Base-by-base conservation (phyloP, 1,284 basidiomycete species). In the Leucoagaricus sp. region DNA sequence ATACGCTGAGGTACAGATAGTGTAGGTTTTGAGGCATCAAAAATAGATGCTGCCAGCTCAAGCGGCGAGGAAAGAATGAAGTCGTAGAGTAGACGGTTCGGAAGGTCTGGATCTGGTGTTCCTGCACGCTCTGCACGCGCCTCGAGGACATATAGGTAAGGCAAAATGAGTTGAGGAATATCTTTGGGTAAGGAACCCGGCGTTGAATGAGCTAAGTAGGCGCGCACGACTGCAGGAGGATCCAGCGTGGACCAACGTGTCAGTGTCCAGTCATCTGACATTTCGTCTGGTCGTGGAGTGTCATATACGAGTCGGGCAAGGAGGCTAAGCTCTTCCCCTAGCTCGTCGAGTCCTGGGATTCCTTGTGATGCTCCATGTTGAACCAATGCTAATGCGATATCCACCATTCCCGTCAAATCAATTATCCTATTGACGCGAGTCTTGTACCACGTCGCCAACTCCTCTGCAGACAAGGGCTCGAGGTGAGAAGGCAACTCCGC, bases 121-220 rank as follows among this genome's bases (percentile, higher is more conserved):
- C 92, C 91, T 23, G 81, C 74, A 29, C 94, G 86, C 69, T 96
- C 94, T 49, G 86, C 84, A 25, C 90, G 86, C 15, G 91, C 83
- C 71, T 96, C 93, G 19, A 96, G 78, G 19, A 96, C 93, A 63
- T 89, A 95, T 1, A 97, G 82, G 68, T 96, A 98, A 1, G 95
- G 95, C 72, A 94, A 80, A 54, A 94, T 91, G 26, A 96, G 85
- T 28, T 79, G 80, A 23, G 81, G 76, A 50, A 97, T 87, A 63
- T 94, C 87, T 46, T 71, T 71, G 1, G 86, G 81, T n/a, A 97
- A 66, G 13, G 80, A 83, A 2, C 78, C 75, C 3, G 88, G 77
- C 1, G 83, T 84, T 7, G 93, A 89, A 67, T 86, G 74, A 4
- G 81, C 73, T 7, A 96, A 81, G 69, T 96, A 96, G 23, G 89